Evolutionary conservation across 176 grass and related monocot genomes (phyloP).

Genomic region (Thinopyrum elongatum): DNA sequence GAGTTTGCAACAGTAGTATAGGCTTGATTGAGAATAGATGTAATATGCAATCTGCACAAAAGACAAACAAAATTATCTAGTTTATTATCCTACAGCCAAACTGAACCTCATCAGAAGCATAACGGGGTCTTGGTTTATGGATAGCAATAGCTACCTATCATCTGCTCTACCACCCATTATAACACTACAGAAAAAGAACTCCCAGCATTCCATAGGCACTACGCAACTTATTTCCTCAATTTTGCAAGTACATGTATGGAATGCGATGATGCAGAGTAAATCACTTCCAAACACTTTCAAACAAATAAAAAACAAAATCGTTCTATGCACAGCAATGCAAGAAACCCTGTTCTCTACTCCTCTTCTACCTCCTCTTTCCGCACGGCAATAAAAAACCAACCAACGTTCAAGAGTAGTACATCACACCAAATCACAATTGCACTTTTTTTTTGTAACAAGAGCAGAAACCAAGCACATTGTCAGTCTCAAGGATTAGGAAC

Average conservation of each 20-base stretch:
- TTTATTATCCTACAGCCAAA: slow-evolving; percentile 6
- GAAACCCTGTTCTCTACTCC: background rate
- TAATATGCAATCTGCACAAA: background rate
- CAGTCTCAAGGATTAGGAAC: background rate
- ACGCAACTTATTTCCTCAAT: background rate
- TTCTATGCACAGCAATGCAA: background rate
- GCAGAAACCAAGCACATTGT: slow-evolving; percentile 13
- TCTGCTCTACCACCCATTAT: background rate
- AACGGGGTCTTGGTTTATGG: background rate
- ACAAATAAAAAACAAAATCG: background rate
- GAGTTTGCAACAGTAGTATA: background rate
- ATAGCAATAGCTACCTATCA: background rate
- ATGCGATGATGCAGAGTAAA: background rate
- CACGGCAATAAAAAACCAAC: background rate
- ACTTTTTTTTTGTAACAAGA: background rate
- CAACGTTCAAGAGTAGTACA: background rate
- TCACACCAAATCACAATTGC: background rate
- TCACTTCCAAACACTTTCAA: background rate
- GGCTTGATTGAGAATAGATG: background rate
- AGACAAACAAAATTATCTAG: background rate
- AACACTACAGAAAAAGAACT: background rate
- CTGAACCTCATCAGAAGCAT: slow-evolving; percentile 1
- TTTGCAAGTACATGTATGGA: background rate
- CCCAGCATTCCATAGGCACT: background rate
- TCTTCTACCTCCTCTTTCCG: background rate